Conservation (phyloP, 768 basidiomycete genomes). For the Clathrus columnatus region DNA sequence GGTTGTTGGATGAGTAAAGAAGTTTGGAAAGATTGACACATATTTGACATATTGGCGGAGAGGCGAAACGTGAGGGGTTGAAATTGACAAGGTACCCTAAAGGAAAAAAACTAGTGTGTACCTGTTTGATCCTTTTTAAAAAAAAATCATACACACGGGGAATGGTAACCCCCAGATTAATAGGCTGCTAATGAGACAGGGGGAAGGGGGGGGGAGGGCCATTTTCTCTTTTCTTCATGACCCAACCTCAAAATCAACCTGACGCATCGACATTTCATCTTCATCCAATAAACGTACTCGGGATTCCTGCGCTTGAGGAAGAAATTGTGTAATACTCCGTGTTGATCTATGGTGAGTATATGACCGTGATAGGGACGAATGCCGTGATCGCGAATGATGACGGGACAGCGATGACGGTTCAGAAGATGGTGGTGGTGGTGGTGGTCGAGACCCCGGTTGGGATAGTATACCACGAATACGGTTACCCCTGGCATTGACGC, state of each 20-base stretch:
- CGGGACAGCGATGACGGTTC: background rate
- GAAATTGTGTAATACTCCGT: background rate
- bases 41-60: too few relatives aligned
- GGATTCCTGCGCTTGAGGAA: background rate
- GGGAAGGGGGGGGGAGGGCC: too few relatives aligned
- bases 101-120: too few relatives aligned
- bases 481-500: conserved; percentile 4
- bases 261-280: background rate
- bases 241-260: background rate
- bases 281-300: background rate
- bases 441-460: background rate
- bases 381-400: background rate
- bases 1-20: too few relatives aligned
- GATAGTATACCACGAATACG: background rate
- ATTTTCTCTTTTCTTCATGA: too few relatives aligned
- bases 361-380: background rate
- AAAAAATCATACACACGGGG: too few relatives aligned
- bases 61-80: too few relatives aligned
- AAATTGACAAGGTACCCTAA: too few relatives aligned
- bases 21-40: too few relatives aligned
- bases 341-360: background rate
- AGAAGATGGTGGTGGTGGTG: background rate
- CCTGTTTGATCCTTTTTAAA: too few relatives aligned
- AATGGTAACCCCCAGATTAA: too few relatives aligned
- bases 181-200: too few relatives aligned